phyloP scores from a whole-genome alignment of 176 grass and related monocot genomes.

The Microstegium vimineum region DNA sequence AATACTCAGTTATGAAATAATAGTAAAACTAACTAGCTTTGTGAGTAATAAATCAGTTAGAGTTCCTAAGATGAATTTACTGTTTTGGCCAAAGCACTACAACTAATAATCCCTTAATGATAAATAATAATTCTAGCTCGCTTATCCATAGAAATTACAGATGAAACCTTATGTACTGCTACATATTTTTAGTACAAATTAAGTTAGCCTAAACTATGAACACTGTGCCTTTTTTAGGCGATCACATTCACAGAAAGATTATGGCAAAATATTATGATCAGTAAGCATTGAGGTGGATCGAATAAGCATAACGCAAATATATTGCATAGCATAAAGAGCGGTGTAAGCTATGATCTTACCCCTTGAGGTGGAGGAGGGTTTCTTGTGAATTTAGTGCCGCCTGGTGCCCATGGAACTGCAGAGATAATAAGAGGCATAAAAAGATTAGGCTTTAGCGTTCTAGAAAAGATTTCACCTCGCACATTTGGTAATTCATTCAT shows the following conservation, averaged over 20 bases:
- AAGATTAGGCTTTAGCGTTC: not conserved
- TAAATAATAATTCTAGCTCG: not conserved
- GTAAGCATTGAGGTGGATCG: not conserved
- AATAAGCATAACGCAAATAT: not conserved
- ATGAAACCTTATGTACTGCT: not conserved
- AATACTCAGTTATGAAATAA: not conserved
- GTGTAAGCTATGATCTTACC: conserved; percentile 39
- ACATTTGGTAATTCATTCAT: not conserved
- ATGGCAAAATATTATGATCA: not conserved
- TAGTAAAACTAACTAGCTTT: not conserved
- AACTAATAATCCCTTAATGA: not conserved
- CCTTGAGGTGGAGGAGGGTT: conserved; percentile 93
- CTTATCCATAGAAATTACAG: not conserved
- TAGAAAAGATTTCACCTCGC: not conserved
- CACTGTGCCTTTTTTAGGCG: not conserved
- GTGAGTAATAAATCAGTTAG: not conserved
- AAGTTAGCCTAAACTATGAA: not conserved
- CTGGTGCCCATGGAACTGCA: conserved; percentile 95
- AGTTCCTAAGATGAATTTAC: not conserved
- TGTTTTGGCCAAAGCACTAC: not conserved
- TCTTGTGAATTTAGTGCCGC: conserved; percentile 82
- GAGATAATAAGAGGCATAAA: conserved; percentile 10
- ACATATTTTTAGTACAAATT: not conserved
- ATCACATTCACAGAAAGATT: not conserved
- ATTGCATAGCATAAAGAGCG: not conserved